Percentiles rank a stretch among this genome's conserved stretches.
Evolutionary conservation across 495 filamentous ascomycete species (phyloP).

Genomic region (Aspergillus coremiiformis): DNA sequence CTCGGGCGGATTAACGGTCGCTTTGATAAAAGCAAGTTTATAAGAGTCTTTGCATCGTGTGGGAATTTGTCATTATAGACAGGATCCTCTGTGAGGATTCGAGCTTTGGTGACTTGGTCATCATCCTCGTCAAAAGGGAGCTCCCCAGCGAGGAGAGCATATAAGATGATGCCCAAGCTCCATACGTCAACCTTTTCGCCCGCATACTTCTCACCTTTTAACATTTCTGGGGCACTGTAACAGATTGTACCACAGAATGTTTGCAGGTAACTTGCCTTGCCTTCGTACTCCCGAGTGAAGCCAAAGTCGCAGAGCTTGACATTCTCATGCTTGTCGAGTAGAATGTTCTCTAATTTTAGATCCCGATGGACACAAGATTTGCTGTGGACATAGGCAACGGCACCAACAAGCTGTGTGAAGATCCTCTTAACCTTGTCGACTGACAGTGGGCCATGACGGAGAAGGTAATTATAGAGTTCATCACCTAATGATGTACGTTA

Average conservation of each 20-base stretch:
- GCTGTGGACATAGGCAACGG: constrained; percentile 90
- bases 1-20: constrained; percentile 76
- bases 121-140: constrained; percentile 95
- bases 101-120: constrained; percentile 73
- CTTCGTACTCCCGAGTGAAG: constrained; percentile 95
- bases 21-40: constrained; percentile 76
- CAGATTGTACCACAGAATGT: constrained; percentile 97
- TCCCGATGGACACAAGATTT: constrained; percentile 96
- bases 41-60: constrained; percentile 64
- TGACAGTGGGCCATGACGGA: constrained; percentile 75
- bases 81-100: constrained; percentile 78
- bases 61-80: constrained; percentile 75
- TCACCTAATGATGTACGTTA: constrained; percentile 55
- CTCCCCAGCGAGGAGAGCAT: constrained; percentile 85
- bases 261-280: constrained; percentile 88
- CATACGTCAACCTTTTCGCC: constrained; percentile 97
- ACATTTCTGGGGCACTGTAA: constrained; percentile 97
- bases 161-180: constrained; percentile 95
- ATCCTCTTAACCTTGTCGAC: constrained; percentile 89
- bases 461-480: constrained; percentile 92
- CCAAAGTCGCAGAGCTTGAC: constrained; percentile 99
- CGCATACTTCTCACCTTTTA: constrained; percentile 96
- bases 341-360: constrained; percentile 93
- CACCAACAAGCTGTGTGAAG: constrained; percentile 92
- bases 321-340: constrained; percentile 94